phyloP scores from a whole-genome alignment of 495 filamentous ascomycete species.

The Xylaria cubensis region DNA sequence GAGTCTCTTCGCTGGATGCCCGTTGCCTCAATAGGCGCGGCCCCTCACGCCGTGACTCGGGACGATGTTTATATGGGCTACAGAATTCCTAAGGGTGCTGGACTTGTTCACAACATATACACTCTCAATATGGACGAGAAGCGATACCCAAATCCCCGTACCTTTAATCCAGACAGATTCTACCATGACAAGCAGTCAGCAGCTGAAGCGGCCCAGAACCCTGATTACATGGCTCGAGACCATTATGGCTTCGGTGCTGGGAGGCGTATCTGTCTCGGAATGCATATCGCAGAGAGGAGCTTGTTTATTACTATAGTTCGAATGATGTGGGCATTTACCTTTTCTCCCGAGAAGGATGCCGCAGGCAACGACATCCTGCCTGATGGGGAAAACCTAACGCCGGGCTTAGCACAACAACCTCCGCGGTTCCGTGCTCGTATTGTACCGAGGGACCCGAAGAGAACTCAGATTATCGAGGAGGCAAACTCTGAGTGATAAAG shows the following conservation, averaged over 20 bases:
- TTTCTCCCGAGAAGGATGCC: background rate
- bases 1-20: conserved; percentile 67
- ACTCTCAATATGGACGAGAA: conserved; percentile 47
- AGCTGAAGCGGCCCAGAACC: conserved; percentile 2
- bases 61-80: conserved; percentile 61
- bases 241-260: conserved; percentile 64
- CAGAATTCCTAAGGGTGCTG: conserved; percentile 57
- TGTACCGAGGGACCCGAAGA: background rate
- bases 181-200: background rate
- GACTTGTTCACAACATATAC: conserved; percentile 57
- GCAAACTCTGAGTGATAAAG: background rate
- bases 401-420: background rate
- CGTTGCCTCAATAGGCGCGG: conserved; percentile 56
- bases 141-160: conserved; percentile 45
- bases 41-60: conserved; percentile 60
- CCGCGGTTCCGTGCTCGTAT: background rate
- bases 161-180: background rate
- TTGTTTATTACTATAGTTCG: conserved; percentile 59
- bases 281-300: conserved; percentile 63
- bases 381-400: background rate
- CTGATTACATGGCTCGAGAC: conserved; percentile 30
- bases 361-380: background rate
- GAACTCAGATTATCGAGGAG: conserved; percentile 1
- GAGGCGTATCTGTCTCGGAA: conserved; percentile 64
- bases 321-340: conserved; percentile 62